These are phyloP conservation scores for Aspergillus fijiensis DNA, from an alignment of 2,329 filamentous ascomycete species.

Conservation along the genomic window DNA sequence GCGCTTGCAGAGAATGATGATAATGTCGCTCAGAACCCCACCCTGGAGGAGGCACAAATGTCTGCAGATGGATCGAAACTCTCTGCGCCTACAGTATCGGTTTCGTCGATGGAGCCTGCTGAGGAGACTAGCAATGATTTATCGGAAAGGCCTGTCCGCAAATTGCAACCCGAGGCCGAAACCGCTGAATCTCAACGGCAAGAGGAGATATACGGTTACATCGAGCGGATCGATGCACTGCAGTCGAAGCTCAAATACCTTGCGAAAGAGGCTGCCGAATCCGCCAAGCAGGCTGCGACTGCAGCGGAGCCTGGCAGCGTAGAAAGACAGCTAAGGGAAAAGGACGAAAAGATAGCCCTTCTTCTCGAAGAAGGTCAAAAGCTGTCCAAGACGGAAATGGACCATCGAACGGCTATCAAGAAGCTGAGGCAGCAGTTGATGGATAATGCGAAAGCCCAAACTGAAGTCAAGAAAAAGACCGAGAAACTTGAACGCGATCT, in stretches of 20 bases:
- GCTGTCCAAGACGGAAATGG: conserved; percentile 81
- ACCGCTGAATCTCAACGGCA: conserved; percentile 62
- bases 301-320: conserved; percentile 62
- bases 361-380: conserved; percentile 91
- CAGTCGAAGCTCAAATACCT: conserved; percentile 90
- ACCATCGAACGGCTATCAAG: conserved; percentile 78
- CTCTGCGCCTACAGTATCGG: conserved; percentile 10
- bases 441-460: conserved; percentile 54
- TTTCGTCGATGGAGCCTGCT: conserved; percentile 19
- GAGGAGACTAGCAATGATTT: conserved; percentile 19
- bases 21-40: not conserved
- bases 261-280: conserved; percentile 73
- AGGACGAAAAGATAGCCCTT: conserved; percentile 84
- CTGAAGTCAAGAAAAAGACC: conserved; percentile 56
- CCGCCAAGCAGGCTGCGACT: conserved; percentile 68
- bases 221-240: conserved; percentile 87
- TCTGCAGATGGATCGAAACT: not conserved
- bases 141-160: conserved; percentile 45
- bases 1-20: not conserved
- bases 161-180: conserved; percentile 52
- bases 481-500: conserved; percentile 59
- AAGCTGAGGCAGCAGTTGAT: conserved; percentile 61
- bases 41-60: not conserved
- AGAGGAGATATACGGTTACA: conserved; percentile 77
- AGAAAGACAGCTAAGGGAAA: conserved; percentile 81